Evolutionary conservation across 768 basidiomycete genomes (phyloP).

Genomic region (Paxillus rubicundulus): DNA sequence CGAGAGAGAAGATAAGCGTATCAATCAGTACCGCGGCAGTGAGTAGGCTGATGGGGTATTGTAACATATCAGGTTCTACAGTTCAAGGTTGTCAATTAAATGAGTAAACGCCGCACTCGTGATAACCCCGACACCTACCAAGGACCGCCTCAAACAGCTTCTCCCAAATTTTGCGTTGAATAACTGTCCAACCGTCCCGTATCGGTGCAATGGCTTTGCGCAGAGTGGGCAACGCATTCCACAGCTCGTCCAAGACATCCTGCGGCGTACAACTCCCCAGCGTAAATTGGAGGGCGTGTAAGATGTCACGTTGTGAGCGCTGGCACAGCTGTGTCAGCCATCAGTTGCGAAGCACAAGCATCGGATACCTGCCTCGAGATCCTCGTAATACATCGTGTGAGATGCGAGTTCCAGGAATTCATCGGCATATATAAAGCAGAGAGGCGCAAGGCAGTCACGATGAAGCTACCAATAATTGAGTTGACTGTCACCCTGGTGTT

Average conservation of each 20-base stretch:
- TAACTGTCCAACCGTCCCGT: slow-evolving; percentile 45
- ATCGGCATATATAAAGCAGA: slow-evolving; percentile 47
- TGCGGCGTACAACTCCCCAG: slow-evolving; percentile 54
- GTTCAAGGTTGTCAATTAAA: not conserved
- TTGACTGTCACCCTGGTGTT: not conserved
- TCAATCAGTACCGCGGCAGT: slow-evolving; percentile 52
- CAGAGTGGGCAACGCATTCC: slow-evolving; percentile 53
- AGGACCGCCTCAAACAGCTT: slow-evolving; percentile 46
- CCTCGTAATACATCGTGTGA: slow-evolving; percentile 41
- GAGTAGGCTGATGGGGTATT: slow-evolving; percentile 51
- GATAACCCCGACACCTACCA: slow-evolving; percentile 14
- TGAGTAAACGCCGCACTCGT: not conserved
- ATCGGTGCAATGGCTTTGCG: slow-evolving; percentile 35
- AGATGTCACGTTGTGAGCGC: slow-evolving; percentile 56
- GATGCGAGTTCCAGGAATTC: slow-evolving; percentile 54
- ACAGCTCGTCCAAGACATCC: slow-evolving; percentile 54
- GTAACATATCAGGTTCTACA: slow-evolving; percentile 52
- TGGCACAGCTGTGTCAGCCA: slow-evolving; percentile 18
- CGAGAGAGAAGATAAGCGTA: slow-evolving; percentile 39
- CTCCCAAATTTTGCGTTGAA: slow-evolving; percentile 49
- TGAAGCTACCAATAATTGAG: slow-evolving; percentile 45
- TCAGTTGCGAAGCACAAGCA: not conserved
- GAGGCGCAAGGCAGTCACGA: slow-evolving; percentile 58
- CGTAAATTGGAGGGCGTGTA: slow-evolving; percentile 44
- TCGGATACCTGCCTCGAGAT: slow-evolving; percentile 49